Evolutionary conservation across 1,139 yeast species (phyloP).

Genomic region (Wickerhamiella pararugosa): DNA sequence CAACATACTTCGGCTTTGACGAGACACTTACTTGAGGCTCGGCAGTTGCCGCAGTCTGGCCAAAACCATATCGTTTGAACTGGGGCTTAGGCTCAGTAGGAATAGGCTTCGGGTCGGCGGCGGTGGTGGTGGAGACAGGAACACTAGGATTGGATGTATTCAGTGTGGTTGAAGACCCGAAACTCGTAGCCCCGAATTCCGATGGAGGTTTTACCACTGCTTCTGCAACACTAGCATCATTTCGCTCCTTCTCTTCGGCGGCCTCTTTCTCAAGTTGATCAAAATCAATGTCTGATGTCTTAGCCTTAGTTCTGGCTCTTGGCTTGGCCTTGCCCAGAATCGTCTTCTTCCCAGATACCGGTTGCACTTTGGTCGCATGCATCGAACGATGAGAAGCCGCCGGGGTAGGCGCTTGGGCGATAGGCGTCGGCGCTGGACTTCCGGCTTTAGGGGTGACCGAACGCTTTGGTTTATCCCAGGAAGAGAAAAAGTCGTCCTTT

Average conservation of each 20-base stretch:
- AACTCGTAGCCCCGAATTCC: neutral
- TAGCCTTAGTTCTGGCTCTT: conserved; percentile 22
- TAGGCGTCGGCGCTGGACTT: conserved; percentile 23
- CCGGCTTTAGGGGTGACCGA: conserved; percentile 43
- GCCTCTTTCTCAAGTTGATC: conserved; percentile 87
- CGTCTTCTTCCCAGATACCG: conserved; percentile 13
- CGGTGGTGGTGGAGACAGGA: conserved; percentile 5
- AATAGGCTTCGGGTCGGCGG: conserved; percentile 12
- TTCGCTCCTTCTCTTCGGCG: conserved; percentile 50
- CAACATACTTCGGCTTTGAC: conserved; percentile 20
- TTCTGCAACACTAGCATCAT: too few species aligned
- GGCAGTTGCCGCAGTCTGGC: conserved; percentile 24
- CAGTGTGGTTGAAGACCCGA: neutral
- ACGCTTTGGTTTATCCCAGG: conserved; percentile 68
- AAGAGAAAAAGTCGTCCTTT: conserved; percentile 77
- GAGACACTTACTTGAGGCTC: conserved; percentile 14
- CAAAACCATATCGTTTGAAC: conserved; percentile 23
- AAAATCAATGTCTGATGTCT: conserved; percentile 49
- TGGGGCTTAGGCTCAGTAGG: conserved; percentile 25
- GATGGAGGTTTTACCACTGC: too few species aligned
- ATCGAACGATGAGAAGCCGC: conserved; percentile 14
- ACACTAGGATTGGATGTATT: neutral
- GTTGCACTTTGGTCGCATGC: conserved; percentile 10
- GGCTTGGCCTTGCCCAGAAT: conserved; percentile 23
- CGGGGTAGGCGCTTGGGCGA: conserved; percentile 21